A percentile compares a stretch with the other conserved stretches of the same genome.
phyloP scores from a whole-genome alignment of 2,329 filamentous ascomycete species.

The Neofusicoccum laricinum region DNA sequence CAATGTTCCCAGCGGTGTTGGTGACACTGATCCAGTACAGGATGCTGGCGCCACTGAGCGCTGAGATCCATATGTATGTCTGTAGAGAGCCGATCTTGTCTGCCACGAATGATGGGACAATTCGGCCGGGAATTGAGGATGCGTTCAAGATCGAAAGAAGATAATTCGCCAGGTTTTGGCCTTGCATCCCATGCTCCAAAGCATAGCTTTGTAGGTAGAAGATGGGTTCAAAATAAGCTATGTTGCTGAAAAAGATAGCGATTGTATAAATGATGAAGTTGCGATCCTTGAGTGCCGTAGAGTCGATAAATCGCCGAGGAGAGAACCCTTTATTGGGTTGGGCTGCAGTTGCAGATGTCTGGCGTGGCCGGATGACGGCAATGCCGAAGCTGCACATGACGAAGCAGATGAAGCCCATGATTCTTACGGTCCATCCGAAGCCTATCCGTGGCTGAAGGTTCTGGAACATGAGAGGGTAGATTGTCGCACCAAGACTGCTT shows the following conservation, averaged over 20 bases:
- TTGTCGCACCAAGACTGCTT: conserved; percentile 23
- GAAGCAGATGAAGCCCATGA: conserved; percentile 63
- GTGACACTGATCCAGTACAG: neutral
- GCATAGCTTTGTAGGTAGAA: conserved; percentile 59
- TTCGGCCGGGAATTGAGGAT: conserved; percentile 39
- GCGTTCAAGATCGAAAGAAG: conserved; percentile 41
- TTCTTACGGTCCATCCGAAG: conserved; percentile 63
- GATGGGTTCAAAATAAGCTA: conserved; percentile 49
- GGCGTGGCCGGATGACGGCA: conserved; percentile 42
- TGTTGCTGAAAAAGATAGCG: conserved; percentile 45
- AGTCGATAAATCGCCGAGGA: neutral
- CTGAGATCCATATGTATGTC: neutral
- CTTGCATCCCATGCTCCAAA: conserved; percentile 50
- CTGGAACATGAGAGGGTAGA: conserved; percentile 52
- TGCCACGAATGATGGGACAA: conserved; percentile 42
- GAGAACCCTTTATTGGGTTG: conserved; percentile 25
- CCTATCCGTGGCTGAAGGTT: conserved; percentile 57
- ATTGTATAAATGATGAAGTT: conserved; percentile 41
- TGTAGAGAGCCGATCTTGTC: conserved; percentile 37
- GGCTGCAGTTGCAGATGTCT: conserved; percentile 27
- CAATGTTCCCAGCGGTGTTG: neutral
- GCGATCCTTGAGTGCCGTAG: neutral
- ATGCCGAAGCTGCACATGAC: conserved; percentile 45
- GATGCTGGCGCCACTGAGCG: neutral
- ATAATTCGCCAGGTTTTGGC: conserved; percentile 48